Evolutionary conservation across 305 asterid genomes (phyloP), one percentile per base, ranked within the genome.

Genomic region (Coffea humblotiana): DNA sequence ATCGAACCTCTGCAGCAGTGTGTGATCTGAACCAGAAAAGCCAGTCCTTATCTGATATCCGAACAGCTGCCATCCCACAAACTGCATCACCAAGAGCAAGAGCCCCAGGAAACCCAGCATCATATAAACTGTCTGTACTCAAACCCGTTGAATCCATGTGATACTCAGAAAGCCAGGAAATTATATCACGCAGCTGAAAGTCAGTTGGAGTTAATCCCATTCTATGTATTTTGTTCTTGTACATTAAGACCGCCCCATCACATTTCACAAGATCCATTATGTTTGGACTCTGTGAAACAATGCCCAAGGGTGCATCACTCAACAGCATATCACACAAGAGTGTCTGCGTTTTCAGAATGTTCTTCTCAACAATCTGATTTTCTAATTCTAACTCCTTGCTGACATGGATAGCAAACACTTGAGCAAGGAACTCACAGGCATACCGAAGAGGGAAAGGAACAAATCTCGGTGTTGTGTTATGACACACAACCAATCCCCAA

Each of bases 401-500:
- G 40, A 95, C 93, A 80, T 95, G 99, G 82, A 95, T 89, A 27
- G 97, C 92, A 71, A 95, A 93, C 71, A 93, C 99, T 79, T 95
- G 99, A 0, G 92, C 91, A 11, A 95, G 98, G 86, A 95, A 95
- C 79, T 95, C 99, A 82, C 99, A 95, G 8, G 99, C 99, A 64
- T 93, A 95, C n/a, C 98, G 86, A 43, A 95, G 94, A 75, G 99
- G 99, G 75, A 95, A 95, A 14, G 99, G 99, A 84, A 93, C 97
- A 61, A 95, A 95, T 83, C 97, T 88, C 1, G 98, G 98, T 72
- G 88, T 84, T 9, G 97, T 89, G 84, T 95, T 87, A 79, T 95
- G 99, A 87, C 99, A 93, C 75, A 95, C 99, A 19, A 95, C 94
- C 72, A 95, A 86, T 52, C 99, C 97, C 97, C 98, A 95, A 7